A percentile compares a stretch with the other conserved stretches of the same genome.
phyloP scores from a whole-genome alignment of 352 stramenopile genomes.

The Pythium folliculosum region DNA sequence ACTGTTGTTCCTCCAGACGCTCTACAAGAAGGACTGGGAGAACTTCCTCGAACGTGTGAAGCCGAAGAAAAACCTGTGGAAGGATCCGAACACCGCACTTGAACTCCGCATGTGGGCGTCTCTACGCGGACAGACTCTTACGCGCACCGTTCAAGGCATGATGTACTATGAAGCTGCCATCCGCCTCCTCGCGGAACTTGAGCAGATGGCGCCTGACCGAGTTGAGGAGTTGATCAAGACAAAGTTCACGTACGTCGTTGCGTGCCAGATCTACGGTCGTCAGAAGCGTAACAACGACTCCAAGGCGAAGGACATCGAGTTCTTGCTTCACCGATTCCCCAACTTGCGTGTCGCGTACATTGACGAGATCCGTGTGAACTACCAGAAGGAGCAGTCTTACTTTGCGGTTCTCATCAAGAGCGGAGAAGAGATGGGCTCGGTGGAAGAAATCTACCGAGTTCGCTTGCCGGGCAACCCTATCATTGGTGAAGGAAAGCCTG shows the following conservation, averaged over 20 bases:
- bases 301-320: conserved; percentile 98
- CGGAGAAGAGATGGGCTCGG: conserved; percentile 51
- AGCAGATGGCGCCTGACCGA: conserved; percentile 87
- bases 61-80: conserved; percentile 92
- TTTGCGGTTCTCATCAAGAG: conserved; percentile 98
- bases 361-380: conserved; percentile 96
- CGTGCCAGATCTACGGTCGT: conserved; percentile 98
- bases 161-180: conserved; percentile 99
- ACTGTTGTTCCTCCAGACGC: conserved; percentile 92
- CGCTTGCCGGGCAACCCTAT: conserved; percentile 98
- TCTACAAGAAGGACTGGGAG: conserved; percentile 98
- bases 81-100: conserved; percentile 80
- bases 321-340: conserved; percentile 96
- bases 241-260: conserved; percentile 99
- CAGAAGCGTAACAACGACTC: conserved; percentile 99
- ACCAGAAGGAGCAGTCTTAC: conserved; percentile 94
- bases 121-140: conserved; percentile 96
- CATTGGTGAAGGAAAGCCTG: conserved; percentile 98
- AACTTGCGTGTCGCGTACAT: conserved; percentile 99
- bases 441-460: conserved; percentile 96
- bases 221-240: conserved; percentile 97
- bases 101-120: conserved; percentile 98
- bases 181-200: conserved; percentile 95
- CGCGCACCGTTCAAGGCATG: conserved; percentile 98
- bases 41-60: conserved; percentile 98